Base-by-base conservation (phyloP, 306 rosid species). In the Quercus rubra region DNA sequence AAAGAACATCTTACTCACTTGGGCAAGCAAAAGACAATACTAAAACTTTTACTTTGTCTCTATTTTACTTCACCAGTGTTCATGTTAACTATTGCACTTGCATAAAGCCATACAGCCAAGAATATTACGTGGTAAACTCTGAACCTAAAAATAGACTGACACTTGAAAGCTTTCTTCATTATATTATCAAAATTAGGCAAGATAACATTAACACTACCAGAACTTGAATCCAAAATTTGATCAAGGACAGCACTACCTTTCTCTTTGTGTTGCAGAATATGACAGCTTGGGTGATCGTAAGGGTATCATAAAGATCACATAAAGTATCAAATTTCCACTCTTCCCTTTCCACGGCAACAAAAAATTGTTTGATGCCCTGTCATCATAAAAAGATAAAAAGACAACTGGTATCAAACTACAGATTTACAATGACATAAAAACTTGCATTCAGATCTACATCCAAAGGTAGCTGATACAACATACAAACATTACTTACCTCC, bases 291-390 rank as follows among this genome's bases (percentile, higher is more conserved):
- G 99, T 96, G 64, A 96, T 89, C 0, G 99, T 96, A 21, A 96
- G 97, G 68, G 98, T 93, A 71, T 96, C 99, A 84, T 96, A 96
- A 74, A 96, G 98, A 90, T 96, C 99, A 83, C 98, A 93, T 10
- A 96, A 84, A 28, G 99, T 93, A 85, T 96, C 99, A 76, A 96
- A 96, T 76, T 96, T 96, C 98, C 98, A 93, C 81, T 96, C 99
- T 80, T 96, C 99, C 81, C 88, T 93, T 79, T 96, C 99, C 31
- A 96, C 99, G 0, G 99, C 98, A 27, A 96, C 99, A 31, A 96
- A 96, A 86, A 96, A 96, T 91, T 93, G 99, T 85, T 96, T 93
- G 84, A 96, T 96, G 38, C 99, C 99, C 99, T 96, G 90, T 82
- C 76, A 83, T 71, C 38, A 74, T 7, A 70, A 15, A 64, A 55